Base-by-base conservation (phyloP, 2,329 filamentous ascomycete genomes). In the Acephala macrosclerotiorum region DNA sequence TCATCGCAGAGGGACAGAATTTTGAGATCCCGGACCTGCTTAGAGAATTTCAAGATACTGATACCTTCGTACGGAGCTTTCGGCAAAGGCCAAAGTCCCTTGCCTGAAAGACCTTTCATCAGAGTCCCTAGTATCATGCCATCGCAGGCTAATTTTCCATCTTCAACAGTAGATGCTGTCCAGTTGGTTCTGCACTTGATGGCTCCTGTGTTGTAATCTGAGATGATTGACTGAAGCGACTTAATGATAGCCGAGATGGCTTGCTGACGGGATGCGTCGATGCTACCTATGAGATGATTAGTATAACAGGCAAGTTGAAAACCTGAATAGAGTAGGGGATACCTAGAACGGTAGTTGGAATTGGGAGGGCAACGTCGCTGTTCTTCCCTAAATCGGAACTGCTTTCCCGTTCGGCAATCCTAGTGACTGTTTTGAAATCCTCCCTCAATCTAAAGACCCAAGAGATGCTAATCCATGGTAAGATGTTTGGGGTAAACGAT, bases 371-470 rank as follows among this genome's bases (percentile, higher is more conserved):
- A 20, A 22, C 22, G 2, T 49, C 8, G 45, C 20, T 18, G 18
- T 49, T 20, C 7, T 29, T 18, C 33, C 16, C 51, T 7, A 55
- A 14, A 3, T 35, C 14, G 9, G 26, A 29, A 35, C 3, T 35
- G 16, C 25, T 33, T 25, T 45, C 42, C 18, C 55, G n/a, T 26
- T 53, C 11, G 4, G 45, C 53, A 16, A 53, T 40, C 8, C 63
- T 29, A n/a, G 63, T 61, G 18, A 59, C 18, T 1, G 25, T 18
- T 20, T 62, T 40, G 29, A 59, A 65, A n/a, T 61, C 59, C 1
- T 14, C 25, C 1, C n/a, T n/a, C 25, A 65, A 16, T 4, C 12
- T 55, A 40, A 70, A 68, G 8, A 70, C 63, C 45, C 58, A 70
- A 6, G 60, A 55, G 11, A 68, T 63, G 18, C 57, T 45, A 5